Percentiles rank a stretch among this genome's conserved stretches.
Conservation (phyloP, 2,329 filamentous ascomycete species). For the Arthrocladium fulminans region DNA sequence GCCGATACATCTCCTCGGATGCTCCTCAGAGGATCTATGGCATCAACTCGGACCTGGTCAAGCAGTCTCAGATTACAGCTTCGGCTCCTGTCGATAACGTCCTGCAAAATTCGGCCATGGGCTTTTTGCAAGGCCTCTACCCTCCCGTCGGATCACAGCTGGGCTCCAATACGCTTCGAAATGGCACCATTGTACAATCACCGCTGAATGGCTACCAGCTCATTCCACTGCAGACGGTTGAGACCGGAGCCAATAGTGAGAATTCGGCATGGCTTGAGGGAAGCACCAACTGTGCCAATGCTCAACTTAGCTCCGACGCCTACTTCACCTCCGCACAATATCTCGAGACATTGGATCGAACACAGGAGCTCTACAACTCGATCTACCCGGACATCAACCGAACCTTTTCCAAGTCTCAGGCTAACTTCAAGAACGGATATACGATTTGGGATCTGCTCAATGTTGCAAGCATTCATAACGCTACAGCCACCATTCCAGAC, state of each 20-base stretch:
- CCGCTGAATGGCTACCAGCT: constrained; percentile 78
- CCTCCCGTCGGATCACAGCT: constrained; percentile 56
- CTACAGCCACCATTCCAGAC: constrained; percentile 44
- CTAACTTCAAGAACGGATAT: constrained; percentile 56
- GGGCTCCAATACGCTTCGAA: constrained; percentile 56
- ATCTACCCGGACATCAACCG: constrained; percentile 45
- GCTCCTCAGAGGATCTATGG: constrained; percentile 54
- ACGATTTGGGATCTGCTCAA: constrained; percentile 58
- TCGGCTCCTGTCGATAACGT: constrained; percentile 67
- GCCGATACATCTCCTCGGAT: constrained; percentile 59
- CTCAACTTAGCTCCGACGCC: constrained; percentile 49
- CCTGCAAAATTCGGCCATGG: constrained; percentile 68
- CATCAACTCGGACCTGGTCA: constrained; percentile 58
- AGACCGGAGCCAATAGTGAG: constrained; percentile 51
- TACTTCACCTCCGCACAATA: constrained; percentile 49
- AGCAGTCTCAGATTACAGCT: constrained; percentile 60
- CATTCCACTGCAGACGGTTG: constrained; percentile 61
- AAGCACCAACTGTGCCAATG: constrained; percentile 47
- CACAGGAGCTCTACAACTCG: constrained; percentile 45
- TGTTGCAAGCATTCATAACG: constrained; percentile 54
- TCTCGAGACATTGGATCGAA: constrained; percentile 38
- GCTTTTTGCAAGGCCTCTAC: constrained; percentile 78
- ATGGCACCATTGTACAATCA: constrained; percentile 56
- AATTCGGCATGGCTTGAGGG: constrained; percentile 51
- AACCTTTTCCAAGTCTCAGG: constrained; percentile 41